Percentiles rank a stretch among this genome's conserved stretches.
Conservation (phyloP, 805 yeast genomes). For the Alloascoidea africana region DNA sequence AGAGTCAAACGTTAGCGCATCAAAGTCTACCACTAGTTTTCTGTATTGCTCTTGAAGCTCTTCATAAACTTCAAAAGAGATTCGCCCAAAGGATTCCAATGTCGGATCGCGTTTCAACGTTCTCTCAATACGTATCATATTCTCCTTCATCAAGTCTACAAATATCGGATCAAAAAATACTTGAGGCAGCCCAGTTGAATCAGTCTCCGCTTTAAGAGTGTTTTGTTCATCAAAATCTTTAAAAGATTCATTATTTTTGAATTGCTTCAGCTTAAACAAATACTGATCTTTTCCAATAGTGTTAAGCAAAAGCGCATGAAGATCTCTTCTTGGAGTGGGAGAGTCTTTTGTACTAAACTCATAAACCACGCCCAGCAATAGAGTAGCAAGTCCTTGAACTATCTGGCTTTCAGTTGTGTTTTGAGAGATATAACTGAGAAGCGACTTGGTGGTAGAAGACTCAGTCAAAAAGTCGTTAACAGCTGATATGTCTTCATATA, state of each 20-base stretch:
- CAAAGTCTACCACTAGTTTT: constrained; percentile 10
- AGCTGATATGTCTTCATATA: constrained; percentile 62
- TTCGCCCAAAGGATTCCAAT: constrained; percentile 48
- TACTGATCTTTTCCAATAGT: constrained; percentile 76
- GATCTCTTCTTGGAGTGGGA: constrained; percentile 33
- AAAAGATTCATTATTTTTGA: constrained; percentile 44
- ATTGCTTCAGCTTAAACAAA: constrained; percentile 53
- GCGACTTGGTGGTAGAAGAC: constrained; percentile 44
- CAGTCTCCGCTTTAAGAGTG: constrained; percentile 37
- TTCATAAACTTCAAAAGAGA: constrained; percentile 45
- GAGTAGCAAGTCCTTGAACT: constrained; percentile 58
- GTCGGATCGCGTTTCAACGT: constrained; percentile 65
- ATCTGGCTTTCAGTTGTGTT: constrained; percentile 35
- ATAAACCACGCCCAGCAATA: constrained; percentile 62
- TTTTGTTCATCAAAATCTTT: constrained; percentile 38
- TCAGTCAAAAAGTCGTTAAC: constrained; percentile 65
- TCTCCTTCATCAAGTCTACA: constrained; percentile 52
- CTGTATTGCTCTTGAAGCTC: constrained; percentile 17
- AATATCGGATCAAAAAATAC: constrained; percentile 58
- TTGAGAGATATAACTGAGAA: constrained; percentile 49
- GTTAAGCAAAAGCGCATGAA: constrained; percentile 47
- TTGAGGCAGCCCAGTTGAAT: constrained; percentile 77
- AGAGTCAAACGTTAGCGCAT: constrained; percentile 9
- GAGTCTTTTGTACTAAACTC: constrained; percentile 58
- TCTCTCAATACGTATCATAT: constrained; percentile 48